Evolutionary conservation across 352 stramenopile species (phyloP).

Genomic region (Thalassiosira mediterranea): DNA sequence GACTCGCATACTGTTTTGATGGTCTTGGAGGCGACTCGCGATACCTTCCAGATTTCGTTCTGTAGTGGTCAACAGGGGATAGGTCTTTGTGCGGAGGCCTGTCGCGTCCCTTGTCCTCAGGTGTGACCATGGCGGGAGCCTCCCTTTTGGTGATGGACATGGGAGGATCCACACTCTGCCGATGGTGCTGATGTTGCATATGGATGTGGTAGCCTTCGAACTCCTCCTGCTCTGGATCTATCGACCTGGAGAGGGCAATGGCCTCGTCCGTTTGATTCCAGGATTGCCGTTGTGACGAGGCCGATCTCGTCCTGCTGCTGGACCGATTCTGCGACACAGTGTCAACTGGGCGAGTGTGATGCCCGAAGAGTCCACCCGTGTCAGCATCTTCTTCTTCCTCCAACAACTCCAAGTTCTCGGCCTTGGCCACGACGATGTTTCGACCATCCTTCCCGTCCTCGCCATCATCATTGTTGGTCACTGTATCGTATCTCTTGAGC

Average conservation of each 20-base stretch:
- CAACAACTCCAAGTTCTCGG: constrained; percentile 44
- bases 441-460: not conserved
- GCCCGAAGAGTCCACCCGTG: not conserved
- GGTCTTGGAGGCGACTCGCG: not conserved
- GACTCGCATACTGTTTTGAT: not conserved
- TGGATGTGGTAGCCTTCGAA: not conserved
- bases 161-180: not conserved
- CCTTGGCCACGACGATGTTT: constrained; percentile 40
- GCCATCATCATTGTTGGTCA: constrained; percentile 3
- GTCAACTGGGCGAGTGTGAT: not conserved
- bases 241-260: not conserved
- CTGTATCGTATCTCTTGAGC: constrained; percentile 6
- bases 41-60: constrained; percentile 14
- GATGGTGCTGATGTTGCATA: too few species aligned
- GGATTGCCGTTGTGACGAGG: not conserved
- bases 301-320: not conserved
- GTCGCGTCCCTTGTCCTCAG: not conserved
- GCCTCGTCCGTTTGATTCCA: not conserved
- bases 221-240: not conserved
- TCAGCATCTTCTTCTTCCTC: constrained; percentile 4
- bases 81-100: constrained; percentile 2
- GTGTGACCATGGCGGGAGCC: constrained; percentile 10
- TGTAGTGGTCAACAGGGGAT: constrained; percentile 6
- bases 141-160: not conserved
- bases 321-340: not conserved